Evolutionary conservation across 441 rosid genomes (phyloP), one percentile per base, ranked within the genome.

Genomic region (Erodium trifolium): DNA sequence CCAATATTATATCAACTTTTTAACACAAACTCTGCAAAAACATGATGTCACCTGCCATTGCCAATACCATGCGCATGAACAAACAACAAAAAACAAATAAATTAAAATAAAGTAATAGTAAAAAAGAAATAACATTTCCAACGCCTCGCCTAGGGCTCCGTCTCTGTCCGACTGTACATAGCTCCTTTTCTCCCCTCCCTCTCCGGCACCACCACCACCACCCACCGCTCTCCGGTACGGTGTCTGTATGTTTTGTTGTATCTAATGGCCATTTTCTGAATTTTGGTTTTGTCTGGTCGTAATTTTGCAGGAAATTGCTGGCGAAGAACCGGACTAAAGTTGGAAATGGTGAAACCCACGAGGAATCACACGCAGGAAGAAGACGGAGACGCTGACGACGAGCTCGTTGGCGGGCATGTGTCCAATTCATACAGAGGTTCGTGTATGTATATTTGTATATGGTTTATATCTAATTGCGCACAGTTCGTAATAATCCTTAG

Each of bases 141-240:
- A 37, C 41, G 41, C 41, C 41, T 37, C 9, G 63, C 63, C 63
- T 57, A 57, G 63, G 63, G 63, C 63, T 57, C 16, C 63, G 23
- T 57, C 11, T 57, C 63, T 7, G 63, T 57, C 63, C 63, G 2
- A 57, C 23, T 55, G 62, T 55, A 17, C 23, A 55, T 4, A 55
- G 8, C 19, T 14, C 62, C 4, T 5, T 16, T 5, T 5, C 62
- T 16, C 8, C 2, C 4, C 17, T 1, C 6, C 17, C 19, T 17
- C 16, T 17, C 11, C 2, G 11, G 53, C 53, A n/a, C 53, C 53
- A 45, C 51, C 51, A 45, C 14, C 16, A n/a, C 53, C 53, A 10
- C 14, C 53, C 53, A 47, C 53, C 53, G 53, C 53, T 47, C 53
- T 47, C 53, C n/a, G 53, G 53, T 47, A 47, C 53, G 53, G 53